Conservation (phyloP, 2,329 filamentous ascomycete species). For the Ophiosphaerella narmari region DNA sequence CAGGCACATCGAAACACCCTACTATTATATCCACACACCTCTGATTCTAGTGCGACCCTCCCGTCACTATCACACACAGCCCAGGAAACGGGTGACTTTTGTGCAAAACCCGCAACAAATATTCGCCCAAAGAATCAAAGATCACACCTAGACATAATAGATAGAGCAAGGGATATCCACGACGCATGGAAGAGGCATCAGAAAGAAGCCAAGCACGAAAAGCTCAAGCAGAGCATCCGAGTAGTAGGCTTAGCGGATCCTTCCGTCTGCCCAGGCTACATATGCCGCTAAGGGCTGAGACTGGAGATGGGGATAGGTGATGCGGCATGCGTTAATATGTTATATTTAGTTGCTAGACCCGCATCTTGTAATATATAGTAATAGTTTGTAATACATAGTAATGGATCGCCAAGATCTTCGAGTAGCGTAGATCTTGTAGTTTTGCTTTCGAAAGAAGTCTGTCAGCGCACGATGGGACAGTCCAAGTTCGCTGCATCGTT, state of each 20-base stretch:
- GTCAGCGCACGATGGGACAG: no score
- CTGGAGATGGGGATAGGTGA: constrained; percentile 1
- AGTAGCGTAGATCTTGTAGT: no score
- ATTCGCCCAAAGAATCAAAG: constrained; percentile 7
- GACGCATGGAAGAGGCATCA: constrained; percentile 28
- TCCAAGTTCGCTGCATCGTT: no score
- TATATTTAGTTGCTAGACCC: no score
- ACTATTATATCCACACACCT: no score
- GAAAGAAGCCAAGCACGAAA: constrained; percentile 27
- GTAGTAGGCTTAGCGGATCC: constrained; percentile 38
- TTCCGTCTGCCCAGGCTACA: constrained; percentile 18
- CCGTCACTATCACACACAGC: no score
- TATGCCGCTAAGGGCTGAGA: constrained; percentile 5
- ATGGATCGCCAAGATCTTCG: no score
- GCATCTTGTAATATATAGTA: no score
- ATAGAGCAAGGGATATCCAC: constrained; percentile 28
- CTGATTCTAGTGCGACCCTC: no score
- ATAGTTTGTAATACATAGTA: no score
- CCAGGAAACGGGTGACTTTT: not conserved
- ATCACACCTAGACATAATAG: constrained; percentile 16
- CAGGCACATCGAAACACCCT: no score
- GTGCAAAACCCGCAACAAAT: constrained; percentile 4
- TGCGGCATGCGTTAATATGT: not conserved
- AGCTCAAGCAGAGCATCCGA: constrained; percentile 38
- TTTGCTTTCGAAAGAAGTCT: no score